phyloP scores from a whole-genome alignment of 78 protist species.

The Tieghemostelium lacteum region DNA sequence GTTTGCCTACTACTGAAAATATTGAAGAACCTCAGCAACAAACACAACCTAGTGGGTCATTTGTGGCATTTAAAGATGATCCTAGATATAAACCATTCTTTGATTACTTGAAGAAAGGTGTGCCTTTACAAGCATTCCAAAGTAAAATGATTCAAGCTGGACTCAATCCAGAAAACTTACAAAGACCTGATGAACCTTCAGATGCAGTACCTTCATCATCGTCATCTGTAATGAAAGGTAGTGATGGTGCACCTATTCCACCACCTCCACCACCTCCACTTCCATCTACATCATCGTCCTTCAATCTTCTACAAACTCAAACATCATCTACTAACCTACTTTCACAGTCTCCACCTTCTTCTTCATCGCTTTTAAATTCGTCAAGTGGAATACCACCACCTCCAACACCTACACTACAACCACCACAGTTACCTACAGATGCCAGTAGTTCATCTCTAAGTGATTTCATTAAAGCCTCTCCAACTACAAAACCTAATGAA shows the following conservation, averaged over 20 bases:
- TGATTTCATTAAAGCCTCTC: too few relatives aligned
- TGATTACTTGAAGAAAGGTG: conserved; percentile 3
- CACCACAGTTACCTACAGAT: not conserved
- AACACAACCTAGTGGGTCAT: not conserved
- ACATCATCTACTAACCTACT: not conserved
- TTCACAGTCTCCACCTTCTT: conserved; percentile 11
- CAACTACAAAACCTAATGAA: not conserved
- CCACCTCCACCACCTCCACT: conserved; percentile 17
- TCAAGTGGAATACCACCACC: not conserved
- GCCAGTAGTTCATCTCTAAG: too few relatives aligned
- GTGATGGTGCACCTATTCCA: not conserved
- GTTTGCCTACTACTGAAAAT: conserved; percentile 6
- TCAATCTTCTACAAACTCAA: not conserved
- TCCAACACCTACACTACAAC: not conserved
- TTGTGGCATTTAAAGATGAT: conserved; percentile 20
- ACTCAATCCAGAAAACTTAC: conserved; percentile 35
- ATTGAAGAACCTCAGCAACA: conserved; percentile 39
- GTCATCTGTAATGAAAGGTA: not conserved
- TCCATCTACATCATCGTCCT: too few relatives aligned
- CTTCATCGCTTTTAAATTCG: not conserved
- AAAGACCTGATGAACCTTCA: not conserved
- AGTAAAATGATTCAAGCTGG: conserved; percentile 42
- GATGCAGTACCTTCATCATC: not conserved
- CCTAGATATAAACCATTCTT: conserved; percentile 62
- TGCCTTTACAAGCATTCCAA: conserved; percentile 43